A percentile compares a stretch with the other conserved stretches of the same genome.
Conservation (phyloP, 2,329 filamentous ascomycete genomes). For the Fusarium robinianum region DNA sequence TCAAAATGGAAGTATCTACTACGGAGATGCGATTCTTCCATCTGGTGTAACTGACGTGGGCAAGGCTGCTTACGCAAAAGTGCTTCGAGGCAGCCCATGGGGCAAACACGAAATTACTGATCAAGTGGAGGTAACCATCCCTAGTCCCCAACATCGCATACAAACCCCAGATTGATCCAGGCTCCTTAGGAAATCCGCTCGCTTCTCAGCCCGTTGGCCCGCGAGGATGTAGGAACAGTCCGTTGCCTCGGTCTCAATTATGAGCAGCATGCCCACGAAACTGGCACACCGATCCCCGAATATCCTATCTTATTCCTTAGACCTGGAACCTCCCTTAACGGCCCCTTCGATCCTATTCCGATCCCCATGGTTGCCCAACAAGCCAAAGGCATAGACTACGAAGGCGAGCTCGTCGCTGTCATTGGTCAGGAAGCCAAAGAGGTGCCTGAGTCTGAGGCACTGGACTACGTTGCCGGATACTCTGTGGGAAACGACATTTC, state of each 20-base stretch:
- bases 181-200: too few species aligned
- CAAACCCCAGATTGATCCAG: too few species aligned
- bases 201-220: too few species aligned
- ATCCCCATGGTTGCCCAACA: constrained; percentile 36
- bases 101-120: too few species aligned
- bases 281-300: constrained; percentile 43
- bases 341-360: constrained; percentile 38
- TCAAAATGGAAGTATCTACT: too few species aligned
- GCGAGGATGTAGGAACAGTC: too few species aligned
- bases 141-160: too few species aligned
- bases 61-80: too few species aligned
- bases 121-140: too few species aligned
- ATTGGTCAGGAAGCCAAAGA: constrained; percentile 48
- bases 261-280: constrained; percentile 45
- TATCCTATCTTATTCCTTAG: constrained; percentile 46
- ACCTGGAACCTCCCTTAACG: constrained; percentile 42
- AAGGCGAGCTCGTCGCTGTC: constrained; percentile 46
- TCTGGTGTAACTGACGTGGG: too few species aligned
- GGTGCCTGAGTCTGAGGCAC: constrained; percentile 42
- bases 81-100: too few species aligned
- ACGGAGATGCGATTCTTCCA: too few species aligned
- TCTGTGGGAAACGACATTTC: constrained; percentile 48
- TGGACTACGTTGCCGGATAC: constrained; percentile 48
- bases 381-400: constrained; percentile 47
- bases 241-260: constrained; percentile 54